Evolutionary conservation across 305 asterid genomes (phyloP).

Genomic region (Fraxinus nigra): DNA sequence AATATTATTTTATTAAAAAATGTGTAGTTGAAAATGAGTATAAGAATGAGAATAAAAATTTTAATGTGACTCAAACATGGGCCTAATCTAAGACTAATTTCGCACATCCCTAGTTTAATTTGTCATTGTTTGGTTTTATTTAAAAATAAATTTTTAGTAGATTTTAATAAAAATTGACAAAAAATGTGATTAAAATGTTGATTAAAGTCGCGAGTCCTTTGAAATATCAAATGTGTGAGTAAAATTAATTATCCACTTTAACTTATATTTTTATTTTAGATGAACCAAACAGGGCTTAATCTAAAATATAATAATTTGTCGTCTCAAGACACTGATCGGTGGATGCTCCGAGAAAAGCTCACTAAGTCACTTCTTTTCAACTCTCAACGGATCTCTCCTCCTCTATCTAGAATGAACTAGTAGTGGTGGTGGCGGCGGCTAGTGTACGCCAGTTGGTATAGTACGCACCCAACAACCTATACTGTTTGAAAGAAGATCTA

Average conservation of each 20-base stretch:
- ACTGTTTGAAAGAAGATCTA: background rate
- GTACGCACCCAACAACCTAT: constrained; percentile 37
- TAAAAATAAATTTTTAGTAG: background rate
- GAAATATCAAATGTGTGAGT: no score
- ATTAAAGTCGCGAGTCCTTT: background rate
- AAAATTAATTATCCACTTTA: no score
- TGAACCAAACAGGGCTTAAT: background rate
- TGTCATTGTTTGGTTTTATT: background rate
- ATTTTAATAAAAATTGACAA: no score
- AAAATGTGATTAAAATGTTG: no score
- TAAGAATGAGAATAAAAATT: no score
- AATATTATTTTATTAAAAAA: no score
- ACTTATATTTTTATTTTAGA: no score
- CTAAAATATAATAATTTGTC: background rate
- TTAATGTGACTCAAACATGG: no score
- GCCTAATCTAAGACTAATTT: background rate
- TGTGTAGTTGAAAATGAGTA: no score
- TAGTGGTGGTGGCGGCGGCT: constrained; percentile 4
- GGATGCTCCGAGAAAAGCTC: constrained; percentile 42
- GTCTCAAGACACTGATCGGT: constrained; percentile 28
- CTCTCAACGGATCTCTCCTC: constrained; percentile 42
- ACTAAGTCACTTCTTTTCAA: constrained; percentile 45
- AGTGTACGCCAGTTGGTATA: constrained; percentile 25
- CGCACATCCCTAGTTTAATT: background rate
- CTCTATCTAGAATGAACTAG: constrained; percentile 23